Evolutionary conservation across 805 yeast species (phyloP).

Genomic region (Saccharomyces kudriavzevii): DNA sequence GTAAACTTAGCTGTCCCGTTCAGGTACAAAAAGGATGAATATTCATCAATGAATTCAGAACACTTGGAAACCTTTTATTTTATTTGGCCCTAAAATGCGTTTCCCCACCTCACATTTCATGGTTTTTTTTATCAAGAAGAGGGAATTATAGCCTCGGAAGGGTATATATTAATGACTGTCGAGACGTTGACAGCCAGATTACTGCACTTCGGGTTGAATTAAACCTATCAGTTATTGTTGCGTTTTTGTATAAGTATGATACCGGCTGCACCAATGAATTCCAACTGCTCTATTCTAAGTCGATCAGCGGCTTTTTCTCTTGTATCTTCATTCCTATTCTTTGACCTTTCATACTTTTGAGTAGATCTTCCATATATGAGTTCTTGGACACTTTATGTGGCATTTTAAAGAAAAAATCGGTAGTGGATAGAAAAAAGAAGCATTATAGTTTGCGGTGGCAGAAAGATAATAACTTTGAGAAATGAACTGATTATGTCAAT

Average conservation of each 20-base stretch:
- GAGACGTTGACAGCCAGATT: too few relatives aligned
- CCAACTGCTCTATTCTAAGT: neutral
- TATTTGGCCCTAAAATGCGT: too few relatives aligned
- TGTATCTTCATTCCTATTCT: neutral
- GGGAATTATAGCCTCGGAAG: too few relatives aligned
- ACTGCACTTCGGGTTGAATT: too few relatives aligned
- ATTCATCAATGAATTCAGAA: too few relatives aligned
- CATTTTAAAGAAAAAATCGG: neutral
- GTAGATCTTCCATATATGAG: neutral
- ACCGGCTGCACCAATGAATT: neutral
- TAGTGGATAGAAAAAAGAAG: neutral
- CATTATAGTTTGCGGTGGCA: neutral
- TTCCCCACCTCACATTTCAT: too few relatives aligned
- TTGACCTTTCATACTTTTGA: neutral
- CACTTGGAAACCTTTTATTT: too few relatives aligned
- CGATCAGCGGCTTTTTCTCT: neutral
- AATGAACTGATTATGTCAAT: neutral
- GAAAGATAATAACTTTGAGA: neutral
- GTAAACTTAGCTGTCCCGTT: too few relatives aligned
- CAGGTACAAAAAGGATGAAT: too few relatives aligned
- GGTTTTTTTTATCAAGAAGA: too few relatives aligned
- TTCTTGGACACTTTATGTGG: neutral
- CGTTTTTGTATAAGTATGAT: neutral
- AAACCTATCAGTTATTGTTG: neutral
- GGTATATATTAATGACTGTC: too few relatives aligned